A percentile compares a stretch with the other conserved stretches of the same genome.
Evolutionary conservation across 352 stramenopile species (phyloP).

Genomic region (Phytophthora foliorum): DNA sequence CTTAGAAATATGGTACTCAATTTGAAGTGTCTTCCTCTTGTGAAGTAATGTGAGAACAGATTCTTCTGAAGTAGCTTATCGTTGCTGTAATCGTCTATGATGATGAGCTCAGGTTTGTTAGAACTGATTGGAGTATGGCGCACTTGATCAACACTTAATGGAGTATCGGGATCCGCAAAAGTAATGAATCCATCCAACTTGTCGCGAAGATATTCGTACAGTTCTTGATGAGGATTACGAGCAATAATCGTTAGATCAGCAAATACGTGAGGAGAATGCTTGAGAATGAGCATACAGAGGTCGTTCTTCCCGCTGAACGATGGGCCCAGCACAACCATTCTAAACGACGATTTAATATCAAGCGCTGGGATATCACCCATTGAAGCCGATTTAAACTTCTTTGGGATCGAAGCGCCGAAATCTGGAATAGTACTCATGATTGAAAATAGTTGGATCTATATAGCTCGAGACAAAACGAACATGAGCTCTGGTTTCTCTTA

Average conservation of each 20-base stretch:
- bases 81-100: conserved; percentile 46
- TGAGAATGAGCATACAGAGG: conserved; percentile 33
- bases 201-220: conserved; percentile 41
- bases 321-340: conserved; percentile 40
- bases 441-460: not conserved
- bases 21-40: conserved; percentile 31
- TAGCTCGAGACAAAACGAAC: not conserved
- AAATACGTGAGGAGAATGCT: conserved; percentile 29
- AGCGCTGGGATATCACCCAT: conserved; percentile 11
- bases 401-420: conserved; percentile 16
- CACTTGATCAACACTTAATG: conserved; percentile 39
- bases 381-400: conserved; percentile 6
- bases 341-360: conserved; percentile 37
- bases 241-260: conserved; percentile 37
- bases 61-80: conserved; percentile 43
- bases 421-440: conserved; percentile 14
- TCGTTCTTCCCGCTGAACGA: conserved; percentile 30
- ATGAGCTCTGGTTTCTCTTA: conserved; percentile 10
- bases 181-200: conserved; percentile 40
- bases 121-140: conserved; percentile 14
- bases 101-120: not conserved
- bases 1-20: conserved; percentile 29
- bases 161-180: conserved; percentile 25
- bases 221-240: conserved; percentile 32
- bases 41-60: conserved; percentile 46